These are phyloP conservation scores for Angophora floribunda DNA, from an alignment of 345 rosid genomes.

Conservation along the genomic window DNA sequence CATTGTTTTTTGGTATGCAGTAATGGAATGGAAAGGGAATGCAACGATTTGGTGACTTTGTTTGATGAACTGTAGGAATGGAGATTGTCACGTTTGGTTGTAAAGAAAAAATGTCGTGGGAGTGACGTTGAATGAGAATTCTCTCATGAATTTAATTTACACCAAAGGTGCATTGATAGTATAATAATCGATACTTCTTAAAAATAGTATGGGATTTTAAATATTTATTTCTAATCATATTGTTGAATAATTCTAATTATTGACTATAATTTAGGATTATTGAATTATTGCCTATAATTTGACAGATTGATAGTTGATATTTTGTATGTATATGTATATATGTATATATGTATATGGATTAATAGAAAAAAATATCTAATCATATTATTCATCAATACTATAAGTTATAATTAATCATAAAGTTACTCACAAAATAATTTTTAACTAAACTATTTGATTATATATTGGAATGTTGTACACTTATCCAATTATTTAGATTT, in stretches of 20 bases:
- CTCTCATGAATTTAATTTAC: neutral
- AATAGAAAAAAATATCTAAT: neutral
- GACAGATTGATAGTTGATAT: neutral
- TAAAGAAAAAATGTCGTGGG: neutral
- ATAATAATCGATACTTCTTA: neutral
- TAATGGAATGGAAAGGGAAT: neutral
- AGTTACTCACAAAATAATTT: neutral
- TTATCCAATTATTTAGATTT: neutral
- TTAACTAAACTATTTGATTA: neutral
- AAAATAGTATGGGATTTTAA: neutral
- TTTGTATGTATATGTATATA: neutral
- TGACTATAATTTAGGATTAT: neutral
- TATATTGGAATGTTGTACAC: neutral
- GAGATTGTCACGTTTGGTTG: neutral
- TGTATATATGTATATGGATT: neutral
- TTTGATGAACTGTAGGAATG: too few species aligned
- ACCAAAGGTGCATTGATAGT: neutral
- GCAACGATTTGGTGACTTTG: too few species aligned
- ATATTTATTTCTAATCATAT: neutral
- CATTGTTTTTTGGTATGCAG: neutral
- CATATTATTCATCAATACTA: neutral
- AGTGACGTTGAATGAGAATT: neutral
- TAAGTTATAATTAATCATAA: neutral
- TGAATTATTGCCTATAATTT: neutral
- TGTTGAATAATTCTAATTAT: neutral